These are phyloP conservation scores for Phytopythium chamaehyphon DNA, from an alignment of 352 stramenopile genomes.

Conservation along the genomic window DNA sequence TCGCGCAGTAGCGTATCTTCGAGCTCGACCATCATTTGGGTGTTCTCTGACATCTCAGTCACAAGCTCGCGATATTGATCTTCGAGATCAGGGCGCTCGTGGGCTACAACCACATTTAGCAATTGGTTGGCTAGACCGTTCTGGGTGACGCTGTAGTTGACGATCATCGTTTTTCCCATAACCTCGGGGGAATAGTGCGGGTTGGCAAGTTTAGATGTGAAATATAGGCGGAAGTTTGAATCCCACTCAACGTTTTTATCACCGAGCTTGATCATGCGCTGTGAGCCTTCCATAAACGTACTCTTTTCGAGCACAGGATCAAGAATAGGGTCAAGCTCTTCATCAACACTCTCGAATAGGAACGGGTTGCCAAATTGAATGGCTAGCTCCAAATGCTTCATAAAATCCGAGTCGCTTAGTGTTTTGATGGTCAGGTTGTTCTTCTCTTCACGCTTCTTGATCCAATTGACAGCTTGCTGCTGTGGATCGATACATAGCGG, in stretches of 20 bases:
- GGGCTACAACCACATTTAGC: constrained; percentile 91
- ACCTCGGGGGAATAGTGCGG: constrained; percentile 94
- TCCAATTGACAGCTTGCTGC: constrained; percentile 95
- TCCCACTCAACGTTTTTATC: constrained; percentile 96
- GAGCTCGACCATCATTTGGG: constrained; percentile 89
- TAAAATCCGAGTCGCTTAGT: constrained; percentile 92
- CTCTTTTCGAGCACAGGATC: constrained; percentile 94
- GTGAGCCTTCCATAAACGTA: constrained; percentile 88
- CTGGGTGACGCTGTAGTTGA: constrained; percentile 95
- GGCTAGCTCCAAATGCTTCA: constrained; percentile 93
- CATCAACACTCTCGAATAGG: constrained; percentile 93
- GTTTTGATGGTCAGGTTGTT: constrained; percentile 93
- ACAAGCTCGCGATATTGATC: constrained; percentile 92
- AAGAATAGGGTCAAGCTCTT: constrained; percentile 94
- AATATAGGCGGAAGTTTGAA: constrained; percentile 91
- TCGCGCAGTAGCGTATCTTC: constrained; percentile 92
- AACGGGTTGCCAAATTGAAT: constrained; percentile 96
- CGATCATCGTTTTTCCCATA: constrained; percentile 96
- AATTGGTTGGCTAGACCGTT: constrained; percentile 91
- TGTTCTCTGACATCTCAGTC: constrained; percentile 91
- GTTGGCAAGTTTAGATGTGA: constrained; percentile 94
- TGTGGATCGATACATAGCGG: constrained; percentile 95
- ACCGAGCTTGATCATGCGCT: constrained; percentile 90
- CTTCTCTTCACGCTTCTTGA: constrained; percentile 94
- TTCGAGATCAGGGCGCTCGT: constrained; percentile 92